phyloP scores from a whole-genome alignment of 2,329 filamentous ascomycete genomes.

The Pseudomassariella vexata region DNA sequence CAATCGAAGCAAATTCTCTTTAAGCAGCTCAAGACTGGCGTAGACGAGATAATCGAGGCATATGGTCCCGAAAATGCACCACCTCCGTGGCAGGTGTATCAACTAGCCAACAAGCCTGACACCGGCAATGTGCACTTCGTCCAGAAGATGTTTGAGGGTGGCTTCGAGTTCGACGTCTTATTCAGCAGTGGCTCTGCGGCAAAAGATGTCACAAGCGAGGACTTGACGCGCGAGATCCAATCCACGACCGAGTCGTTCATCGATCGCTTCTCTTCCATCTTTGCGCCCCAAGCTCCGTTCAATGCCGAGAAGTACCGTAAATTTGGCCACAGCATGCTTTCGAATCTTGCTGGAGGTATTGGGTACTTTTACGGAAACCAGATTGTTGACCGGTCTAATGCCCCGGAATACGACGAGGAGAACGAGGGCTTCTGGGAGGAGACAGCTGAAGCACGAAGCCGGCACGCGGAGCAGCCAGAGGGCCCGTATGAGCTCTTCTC shows the following conservation, averaged over 20 bases:
- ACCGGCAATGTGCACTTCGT: slow-evolving; percentile 79
- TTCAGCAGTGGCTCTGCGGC: slow-evolving; percentile 73
- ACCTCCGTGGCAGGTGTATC: slow-evolving; percentile 81
- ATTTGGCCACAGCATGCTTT: slow-evolving; percentile 88
- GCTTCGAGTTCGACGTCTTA: slow-evolving; percentile 89
- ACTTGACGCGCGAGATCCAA: slow-evolving; percentile 65
- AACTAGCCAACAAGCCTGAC: slow-evolving; percentile 63
- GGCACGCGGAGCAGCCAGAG: slow-evolving; percentile 63
- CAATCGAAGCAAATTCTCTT: slow-evolving; percentile 66
- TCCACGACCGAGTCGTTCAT: slow-evolving; percentile 63
- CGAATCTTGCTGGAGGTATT: slow-evolving; percentile 88
- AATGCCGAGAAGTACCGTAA: slow-evolving; percentile 62
- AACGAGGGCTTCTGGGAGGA: slow-evolving; percentile 96
- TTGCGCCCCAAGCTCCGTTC: slow-evolving; percentile 73
- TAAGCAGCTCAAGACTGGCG: slow-evolving; percentile 44
- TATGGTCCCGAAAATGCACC: slow-evolving; percentile 58
- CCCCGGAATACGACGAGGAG: slow-evolving; percentile 90
- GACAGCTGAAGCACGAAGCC: slow-evolving; percentile 69
- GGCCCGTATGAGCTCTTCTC: slow-evolving; percentile 87
- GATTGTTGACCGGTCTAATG: slow-evolving; percentile 83
- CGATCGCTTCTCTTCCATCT: slow-evolving; percentile 66
- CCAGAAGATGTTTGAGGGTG: slow-evolving; percentile 84
- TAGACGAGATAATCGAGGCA: slow-evolving; percentile 42
- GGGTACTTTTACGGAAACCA: slow-evolving; percentile 92
- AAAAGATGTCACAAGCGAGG: slow-evolving; percentile 49